Evolutionary conservation across 805 yeast genomes (phyloP).

Genomic region (Wickerhamomyces canadensis): DNA sequence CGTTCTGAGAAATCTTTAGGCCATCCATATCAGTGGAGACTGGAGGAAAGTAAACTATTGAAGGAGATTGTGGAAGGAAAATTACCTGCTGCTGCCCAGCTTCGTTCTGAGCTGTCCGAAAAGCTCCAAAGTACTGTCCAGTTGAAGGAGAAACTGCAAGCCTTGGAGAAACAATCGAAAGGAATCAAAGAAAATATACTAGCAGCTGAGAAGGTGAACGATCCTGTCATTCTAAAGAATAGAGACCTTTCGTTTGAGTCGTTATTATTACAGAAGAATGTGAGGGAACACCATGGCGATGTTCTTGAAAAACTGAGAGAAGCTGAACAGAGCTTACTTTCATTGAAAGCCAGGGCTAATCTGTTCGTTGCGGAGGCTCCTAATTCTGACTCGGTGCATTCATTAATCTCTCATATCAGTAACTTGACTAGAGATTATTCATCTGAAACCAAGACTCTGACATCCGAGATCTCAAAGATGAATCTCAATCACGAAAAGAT

Average conservation of each 20-base stretch:
- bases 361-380: conserved; percentile 8
- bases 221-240: conserved; percentile 7
- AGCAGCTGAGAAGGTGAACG: conserved; percentile 5
- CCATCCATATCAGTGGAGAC: conserved; percentile 32
- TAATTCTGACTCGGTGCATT: conserved; percentile 9
- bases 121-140: too few relatives aligned
- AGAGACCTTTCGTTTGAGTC: conserved; percentile 18
- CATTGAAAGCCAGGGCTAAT: conserved; percentile 16
- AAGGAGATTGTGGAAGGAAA: conserved; percentile 4
- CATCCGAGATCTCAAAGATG: conserved; percentile 15
- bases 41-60: conserved; percentile 24
- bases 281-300: conserved; percentile 10
- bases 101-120: conserved; percentile 3
- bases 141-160: too few relatives aligned
- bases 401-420: conserved; percentile 13
- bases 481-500: conserved; percentile 17
- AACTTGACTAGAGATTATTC: conserved; percentile 14
- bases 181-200: conserved; percentile 8
- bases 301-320: conserved; percentile 10
- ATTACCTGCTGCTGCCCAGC: not conserved
- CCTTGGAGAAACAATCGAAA: conserved; percentile 2
- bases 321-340: conserved; percentile 14
- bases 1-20: conserved; percentile 26
- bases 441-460: conserved; percentile 14
- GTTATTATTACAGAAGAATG: conserved; percentile 10